Evolutionary conservation across 2,329 filamentous ascomycete species (phyloP).

Genomic region (Diaporthe amygdali): DNA sequence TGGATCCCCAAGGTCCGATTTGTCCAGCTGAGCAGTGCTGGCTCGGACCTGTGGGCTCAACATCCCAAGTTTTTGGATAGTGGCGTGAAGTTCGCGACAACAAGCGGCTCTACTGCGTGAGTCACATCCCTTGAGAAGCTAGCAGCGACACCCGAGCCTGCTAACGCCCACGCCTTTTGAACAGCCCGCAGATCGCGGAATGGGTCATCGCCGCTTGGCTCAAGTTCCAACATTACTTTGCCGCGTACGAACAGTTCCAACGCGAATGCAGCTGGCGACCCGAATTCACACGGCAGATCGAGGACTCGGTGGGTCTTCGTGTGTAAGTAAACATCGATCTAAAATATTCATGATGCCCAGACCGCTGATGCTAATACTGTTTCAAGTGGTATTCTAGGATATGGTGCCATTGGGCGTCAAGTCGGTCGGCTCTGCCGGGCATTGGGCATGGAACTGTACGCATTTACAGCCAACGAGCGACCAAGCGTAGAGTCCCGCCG

Average conservation of each 20-base stretch:
- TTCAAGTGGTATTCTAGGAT: slow-evolving; percentile 43
- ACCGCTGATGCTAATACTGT: background rate
- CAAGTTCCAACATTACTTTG: slow-evolving; percentile 38
- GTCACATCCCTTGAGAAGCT: slow-evolving; percentile 21
- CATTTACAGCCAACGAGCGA: slow-evolving; percentile 67
- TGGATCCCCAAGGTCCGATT: slow-evolving; percentile 40
- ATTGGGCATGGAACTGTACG: slow-evolving; percentile 70
- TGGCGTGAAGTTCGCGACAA: slow-evolving; percentile 39
- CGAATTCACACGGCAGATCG: slow-evolving; percentile 27
- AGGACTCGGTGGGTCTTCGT: slow-evolving; percentile 22
- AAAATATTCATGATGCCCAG: background rate
- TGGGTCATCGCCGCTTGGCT: slow-evolving; percentile 46
- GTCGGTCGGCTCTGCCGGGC: slow-evolving; percentile 55
- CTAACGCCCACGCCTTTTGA: background rate
- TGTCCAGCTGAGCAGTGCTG: slow-evolving; percentile 45
- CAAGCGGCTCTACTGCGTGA: slow-evolving; percentile 43
- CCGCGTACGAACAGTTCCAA: slow-evolving; percentile 35
- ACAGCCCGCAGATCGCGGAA: slow-evolving; percentile 44
- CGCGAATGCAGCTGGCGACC: slow-evolving; percentile 35
- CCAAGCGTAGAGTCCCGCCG: slow-evolving; percentile 60
- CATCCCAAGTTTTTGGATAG: slow-evolving; percentile 37
- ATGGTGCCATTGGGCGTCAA: slow-evolving; percentile 49
- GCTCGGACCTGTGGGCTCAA: slow-evolving; percentile 42
- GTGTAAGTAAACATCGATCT: slow-evolving; percentile 1
- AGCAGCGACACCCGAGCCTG: background rate